Base-by-base conservation (phyloP, 2,329 filamentous ascomycete species). In the Colletotrichum musicola region DNA sequence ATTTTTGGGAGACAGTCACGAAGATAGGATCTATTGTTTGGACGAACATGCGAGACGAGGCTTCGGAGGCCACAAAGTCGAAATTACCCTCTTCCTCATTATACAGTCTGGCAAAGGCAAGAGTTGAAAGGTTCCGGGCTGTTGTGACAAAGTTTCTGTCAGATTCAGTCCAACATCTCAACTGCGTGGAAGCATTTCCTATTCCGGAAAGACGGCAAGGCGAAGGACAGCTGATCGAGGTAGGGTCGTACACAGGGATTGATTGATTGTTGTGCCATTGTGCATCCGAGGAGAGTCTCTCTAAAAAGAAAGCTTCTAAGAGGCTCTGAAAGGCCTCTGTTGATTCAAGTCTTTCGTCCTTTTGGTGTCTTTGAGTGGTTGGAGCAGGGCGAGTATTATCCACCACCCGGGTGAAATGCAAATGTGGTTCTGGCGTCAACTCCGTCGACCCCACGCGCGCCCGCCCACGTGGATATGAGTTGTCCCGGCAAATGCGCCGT, bases 391-490 rank as follows among this genome's bases (percentile, higher is more conserved):
- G 56, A 49, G 27, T 46, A n/a, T 42, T 46, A n/a, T 42, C 64
- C 64, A 68, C 64, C 64, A 68, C 64, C 54, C 61, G 54, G 64
- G 27, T 59, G 64, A 59, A 68, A 30, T 68, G 54, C 54, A 30
- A 57, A 64, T 35, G 30, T 35, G 30, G 30, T 35, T 35, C 30
- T 44, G 54, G 54, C 25, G 38, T 42, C 46, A 58, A 53, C 47
- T 58, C 47, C 53, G 47, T 20, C 20, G 40, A 51, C 53, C 47
- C 53, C 61, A 68, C 47, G 54, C 62, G 35, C 62, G 35, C 44
- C 55, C 30, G 49, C 55, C 49, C 49, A 68, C 62, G 62, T 65
- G 65, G 62, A 44, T 50, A 61, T 42, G 18, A 56, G 10, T 50
- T 22, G 50, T 42, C 56, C 55, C 56, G 55, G 62, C 18, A 46